These are phyloP conservation scores for Cyberlindnera xylosilytica DNA, from an alignment of 805 yeast genomes.

Conservation along the genomic window DNA sequence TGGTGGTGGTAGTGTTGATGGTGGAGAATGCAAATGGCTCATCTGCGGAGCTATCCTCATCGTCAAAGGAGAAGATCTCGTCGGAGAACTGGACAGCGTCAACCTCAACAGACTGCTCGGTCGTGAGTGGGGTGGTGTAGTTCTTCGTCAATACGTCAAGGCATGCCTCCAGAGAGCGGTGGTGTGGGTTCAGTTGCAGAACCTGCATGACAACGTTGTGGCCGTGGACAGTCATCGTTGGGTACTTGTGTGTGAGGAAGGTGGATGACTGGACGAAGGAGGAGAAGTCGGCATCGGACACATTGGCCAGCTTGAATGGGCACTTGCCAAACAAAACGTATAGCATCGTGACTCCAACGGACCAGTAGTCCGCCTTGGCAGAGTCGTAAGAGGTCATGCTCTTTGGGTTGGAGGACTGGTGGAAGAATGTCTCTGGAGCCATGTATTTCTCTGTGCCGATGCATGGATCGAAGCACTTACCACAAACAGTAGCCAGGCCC, in stretches of 20 bases:
- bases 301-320: constrained; percentile 74
- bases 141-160: constrained; percentile 39
- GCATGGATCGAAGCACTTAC: constrained; percentile 31
- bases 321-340: constrained; percentile 79
- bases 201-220: constrained; percentile 62
- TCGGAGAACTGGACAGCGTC: constrained; percentile 14
- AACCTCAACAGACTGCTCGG: constrained; percentile 54
- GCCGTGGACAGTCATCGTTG: constrained; percentile 67
- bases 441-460: constrained; percentile 86
- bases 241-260: constrained; percentile 70
- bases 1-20: no score
- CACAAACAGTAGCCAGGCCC: constrained; percentile 55
- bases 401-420: constrained; percentile 14
- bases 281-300: constrained; percentile 62
- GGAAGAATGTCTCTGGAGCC: constrained; percentile 85
- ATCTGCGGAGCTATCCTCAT: background rate
- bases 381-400: constrained; percentile 51
- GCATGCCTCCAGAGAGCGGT: constrained; percentile 45
- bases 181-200: constrained; percentile 66
- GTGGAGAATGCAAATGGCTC: constrained; percentile 6
- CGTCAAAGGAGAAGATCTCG: constrained; percentile 14
- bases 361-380: constrained; percentile 81
- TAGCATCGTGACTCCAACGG: constrained; percentile 75
- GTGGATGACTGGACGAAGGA: constrained; percentile 69
- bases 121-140: constrained; percentile 44